These are phyloP conservation scores for Solanum hybrid DNA, from an alignment of 305 asterid species.

Conservation along the genomic window DNA sequence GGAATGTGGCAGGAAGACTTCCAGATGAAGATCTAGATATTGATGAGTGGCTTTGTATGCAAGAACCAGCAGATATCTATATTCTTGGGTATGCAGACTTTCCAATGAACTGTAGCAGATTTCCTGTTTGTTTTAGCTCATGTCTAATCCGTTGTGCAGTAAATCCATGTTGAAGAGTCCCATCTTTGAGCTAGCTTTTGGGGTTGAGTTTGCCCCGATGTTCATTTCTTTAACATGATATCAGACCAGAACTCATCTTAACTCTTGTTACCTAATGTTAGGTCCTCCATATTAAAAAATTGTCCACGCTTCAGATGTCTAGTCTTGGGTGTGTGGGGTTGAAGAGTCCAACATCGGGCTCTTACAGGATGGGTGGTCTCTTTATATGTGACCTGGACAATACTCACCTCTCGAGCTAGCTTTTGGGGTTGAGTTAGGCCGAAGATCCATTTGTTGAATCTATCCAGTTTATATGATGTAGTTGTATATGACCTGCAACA, in stretches of 20 bases:
- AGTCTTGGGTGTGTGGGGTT: neutral
- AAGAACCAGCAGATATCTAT: conserved; percentile 74
- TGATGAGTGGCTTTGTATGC: conserved; percentile 77
- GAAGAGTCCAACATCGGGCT: neutral
- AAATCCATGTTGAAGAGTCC: neutral
- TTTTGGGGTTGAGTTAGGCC: neutral
- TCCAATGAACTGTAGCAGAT: neutral
- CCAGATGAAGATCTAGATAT: conserved; percentile 68
- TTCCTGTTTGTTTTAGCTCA: neutral
- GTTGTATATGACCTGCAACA: neutral
- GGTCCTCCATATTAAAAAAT: neutral
- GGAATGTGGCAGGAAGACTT: conserved; percentile 85
- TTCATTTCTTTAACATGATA: neutral
- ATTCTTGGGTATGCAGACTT: conserved; percentile 62
- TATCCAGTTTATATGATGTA: neutral
- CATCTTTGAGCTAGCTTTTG: neutral
- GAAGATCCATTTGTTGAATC: neutral
- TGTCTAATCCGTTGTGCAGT: neutral
- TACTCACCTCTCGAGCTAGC: neutral
- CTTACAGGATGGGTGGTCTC: neutral
- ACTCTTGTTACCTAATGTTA: neutral
- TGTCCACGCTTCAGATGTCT: neutral
- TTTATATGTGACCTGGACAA: neutral
- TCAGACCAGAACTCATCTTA: neutral
- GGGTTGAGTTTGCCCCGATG: neutral